Base-by-base conservation (phyloP, 352 stramenopile genomes). In the Peronospora tabacina region DNA sequence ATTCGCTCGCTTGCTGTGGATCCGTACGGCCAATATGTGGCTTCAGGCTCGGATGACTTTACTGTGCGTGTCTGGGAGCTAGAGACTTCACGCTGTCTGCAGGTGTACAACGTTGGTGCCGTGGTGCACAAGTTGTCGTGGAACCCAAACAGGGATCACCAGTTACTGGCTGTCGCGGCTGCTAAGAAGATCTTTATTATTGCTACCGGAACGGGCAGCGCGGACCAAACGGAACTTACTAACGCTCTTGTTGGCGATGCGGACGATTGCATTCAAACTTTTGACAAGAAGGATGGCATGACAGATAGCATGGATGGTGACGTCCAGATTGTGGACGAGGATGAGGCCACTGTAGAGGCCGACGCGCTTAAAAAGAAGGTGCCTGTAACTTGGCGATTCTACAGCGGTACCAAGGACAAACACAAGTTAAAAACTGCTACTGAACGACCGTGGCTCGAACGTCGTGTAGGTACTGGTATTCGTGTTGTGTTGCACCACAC, bases 61-160 rank as follows among this genome's bases (percentile, higher is more conserved):
- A 92, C 81, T 32, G 90, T 99, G 6, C 80, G 95, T 19, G 72
- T 99, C 26, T 99, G 94, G 94, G 96, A 99, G 66, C 78, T 99
- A 10, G 82, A 97, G 54, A 98, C 94, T 28, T 90, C 80, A 8
- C 87, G 88, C 22, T 94, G 95, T 50, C 41, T 97, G 48, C 79
- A 92, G 53, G 94, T 80, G 19, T 98, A 95, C 82, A 85, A 97
- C 62, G 66, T 97, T 26, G 83, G 81, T 36, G 78, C 68, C 16
- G 82, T 95, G 55, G 83, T 98, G 22, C 72, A 94, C 38, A 90
- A 94, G 44, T 43, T 99, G 10, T 80, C 92, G 61, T 99, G 95
- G 95, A 99, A 99, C 72, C 95, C 96, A 37, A 97, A 98, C 69
- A 72, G 79, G 17, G 82, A 95, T 45, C 90, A 98, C 66, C 90